A percentile compares a stretch with the other conserved stretches of the same genome.
Evolutionary conservation across 768 basidiomycete genomes (phyloP).

Genomic region (Rossbeevera mucosa): DNA sequence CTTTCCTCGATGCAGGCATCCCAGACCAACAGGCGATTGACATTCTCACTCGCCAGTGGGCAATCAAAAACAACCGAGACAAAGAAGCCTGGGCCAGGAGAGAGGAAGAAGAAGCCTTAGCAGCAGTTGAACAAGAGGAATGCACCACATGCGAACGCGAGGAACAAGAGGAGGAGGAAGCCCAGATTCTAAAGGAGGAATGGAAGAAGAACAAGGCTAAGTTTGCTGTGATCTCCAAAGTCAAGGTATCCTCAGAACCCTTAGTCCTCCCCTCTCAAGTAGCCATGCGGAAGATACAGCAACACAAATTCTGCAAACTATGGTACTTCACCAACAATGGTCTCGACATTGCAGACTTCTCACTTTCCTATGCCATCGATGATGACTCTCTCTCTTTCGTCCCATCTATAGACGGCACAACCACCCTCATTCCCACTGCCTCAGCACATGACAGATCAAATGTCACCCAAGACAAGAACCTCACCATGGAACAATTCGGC

Average conservation of each 20-base stretch:
- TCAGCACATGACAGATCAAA: no score
- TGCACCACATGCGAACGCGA: no score
- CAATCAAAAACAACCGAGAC: not conserved
- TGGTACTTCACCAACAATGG: not conserved
- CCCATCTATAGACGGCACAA: no score
- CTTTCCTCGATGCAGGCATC: not conserved
- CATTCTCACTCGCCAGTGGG: not conserved
- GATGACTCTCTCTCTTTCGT: not conserved
- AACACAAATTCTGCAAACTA: not conserved
- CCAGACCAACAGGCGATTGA: not conserved
- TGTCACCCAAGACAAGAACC: no score
- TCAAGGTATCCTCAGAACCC: not conserved
- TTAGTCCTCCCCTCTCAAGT: not conserved
- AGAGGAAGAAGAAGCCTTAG: not conserved
- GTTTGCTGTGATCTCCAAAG: not conserved
- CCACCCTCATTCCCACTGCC: no score
- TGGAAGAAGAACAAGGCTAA: not conserved
- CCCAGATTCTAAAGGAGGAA: not conserved
- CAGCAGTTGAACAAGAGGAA: not conserved
- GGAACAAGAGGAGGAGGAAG: not conserved
- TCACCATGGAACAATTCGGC: no score
- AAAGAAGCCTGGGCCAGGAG: not conserved
- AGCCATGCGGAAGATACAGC: not conserved
- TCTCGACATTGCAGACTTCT: not conserved
- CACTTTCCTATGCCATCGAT: not conserved